These are phyloP conservation scores for Arthrobotrys conoides DNA, from an alignment of 2,329 filamentous ascomycete species.

Conservation along the genomic window DNA sequence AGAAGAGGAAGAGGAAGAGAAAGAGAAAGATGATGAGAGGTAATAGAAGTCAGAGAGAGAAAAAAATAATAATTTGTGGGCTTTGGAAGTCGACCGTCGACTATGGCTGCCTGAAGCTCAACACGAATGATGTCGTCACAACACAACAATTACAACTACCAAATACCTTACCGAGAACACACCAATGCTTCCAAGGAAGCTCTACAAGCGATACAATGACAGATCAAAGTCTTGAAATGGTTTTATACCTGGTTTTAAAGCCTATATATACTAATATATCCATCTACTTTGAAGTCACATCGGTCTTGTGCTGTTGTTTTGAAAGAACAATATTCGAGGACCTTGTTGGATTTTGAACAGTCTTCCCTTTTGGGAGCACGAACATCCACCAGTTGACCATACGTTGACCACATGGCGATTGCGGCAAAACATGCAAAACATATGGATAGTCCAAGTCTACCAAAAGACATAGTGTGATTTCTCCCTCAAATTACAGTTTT, in stretches of 20 bases:
- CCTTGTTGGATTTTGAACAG: constrained; percentile 11
- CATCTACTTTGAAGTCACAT: neutral
- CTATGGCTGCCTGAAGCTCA: neutral
- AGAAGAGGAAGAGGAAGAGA: neutral
- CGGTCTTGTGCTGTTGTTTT: neutral
- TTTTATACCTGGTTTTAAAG: neutral
- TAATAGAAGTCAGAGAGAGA: too few relatives aligned
- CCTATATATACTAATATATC: neutral
- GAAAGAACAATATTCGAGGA: neutral
- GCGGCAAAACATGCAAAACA: neutral
- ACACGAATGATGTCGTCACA: neutral
- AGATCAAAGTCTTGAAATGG: neutral
- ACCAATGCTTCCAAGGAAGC: neutral
- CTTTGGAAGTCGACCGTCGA: too few relatives aligned
- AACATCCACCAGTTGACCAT: neutral
- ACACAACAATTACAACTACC: constrained; percentile 5
- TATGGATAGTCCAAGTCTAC: neutral
- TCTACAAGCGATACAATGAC: neutral
- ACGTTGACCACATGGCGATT: neutral
- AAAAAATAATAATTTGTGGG: neutral
- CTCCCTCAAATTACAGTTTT: neutral
- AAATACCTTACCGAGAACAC: neutral
- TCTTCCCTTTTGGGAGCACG: neutral
- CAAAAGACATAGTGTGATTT: neutral
- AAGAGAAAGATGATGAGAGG: neutral